Evolutionary conservation across 1,284 basidiomycete genomes (phyloP).

Genomic region (Rhizoctonia solani): DNA sequence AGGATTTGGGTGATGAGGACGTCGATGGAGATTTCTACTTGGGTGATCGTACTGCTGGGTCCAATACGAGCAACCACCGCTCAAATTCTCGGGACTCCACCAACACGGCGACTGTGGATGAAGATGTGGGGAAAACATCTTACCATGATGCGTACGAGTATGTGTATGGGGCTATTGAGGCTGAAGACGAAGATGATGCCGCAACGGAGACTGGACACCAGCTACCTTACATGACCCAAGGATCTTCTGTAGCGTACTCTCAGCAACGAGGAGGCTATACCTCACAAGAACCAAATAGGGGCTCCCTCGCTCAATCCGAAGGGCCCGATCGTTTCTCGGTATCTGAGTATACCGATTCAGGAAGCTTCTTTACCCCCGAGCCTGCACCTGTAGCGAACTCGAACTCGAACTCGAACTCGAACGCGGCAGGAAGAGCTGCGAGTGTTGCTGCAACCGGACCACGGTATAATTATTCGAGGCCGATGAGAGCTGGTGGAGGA

Average conservation of each 20-base stretch:
- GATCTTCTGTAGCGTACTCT: no score
- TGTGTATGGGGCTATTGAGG: conserved; percentile 29
- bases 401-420: neutral
- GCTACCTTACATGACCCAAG: neutral
- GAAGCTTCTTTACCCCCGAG: conserved; percentile 6
- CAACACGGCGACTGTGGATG: no score
- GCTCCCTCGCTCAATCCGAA: no score
- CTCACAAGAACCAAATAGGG: no score
- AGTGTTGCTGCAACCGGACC: conserved; percentile 14
- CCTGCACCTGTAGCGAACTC: neutral
- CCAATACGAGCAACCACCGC: no score
- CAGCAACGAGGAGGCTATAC: no score
- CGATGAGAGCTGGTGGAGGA: conserved; percentile 16
- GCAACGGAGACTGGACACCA: neutral
- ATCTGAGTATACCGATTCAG: neutral
- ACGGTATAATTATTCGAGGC: conserved; percentile 27
- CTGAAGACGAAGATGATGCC: conserved; percentile 5
- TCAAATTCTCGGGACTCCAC: no score
- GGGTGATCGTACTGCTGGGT: conserved; percentile 6
- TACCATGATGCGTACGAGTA: conserved; percentile 33
- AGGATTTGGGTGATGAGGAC: conserved; percentile 29
- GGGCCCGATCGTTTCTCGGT: neutral
- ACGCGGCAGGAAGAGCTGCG: neutral
- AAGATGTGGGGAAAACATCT: conserved; percentile 22
- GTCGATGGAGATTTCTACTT: conserved; percentile 27